Evolutionary conservation across 78 protist species (phyloP).

Genomic region (Planoprotostelium fungivorum): DNA sequence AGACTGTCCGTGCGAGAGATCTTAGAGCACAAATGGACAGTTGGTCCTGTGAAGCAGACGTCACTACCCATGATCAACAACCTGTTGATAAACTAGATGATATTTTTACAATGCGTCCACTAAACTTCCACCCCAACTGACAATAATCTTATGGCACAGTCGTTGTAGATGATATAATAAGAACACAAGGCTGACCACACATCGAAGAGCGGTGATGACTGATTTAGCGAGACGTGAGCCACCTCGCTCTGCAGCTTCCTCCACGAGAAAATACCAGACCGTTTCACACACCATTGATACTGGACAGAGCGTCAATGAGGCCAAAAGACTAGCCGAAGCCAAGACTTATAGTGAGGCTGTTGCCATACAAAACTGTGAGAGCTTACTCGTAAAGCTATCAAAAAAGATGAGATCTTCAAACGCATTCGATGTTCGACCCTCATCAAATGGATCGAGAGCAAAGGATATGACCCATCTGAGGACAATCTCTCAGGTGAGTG

Average conservation of each 20-base stretch:
- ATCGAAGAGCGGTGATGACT: too few species aligned
- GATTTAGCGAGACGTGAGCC: too few species aligned
- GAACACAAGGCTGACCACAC: too few species aligned
- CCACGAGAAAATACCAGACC: background rate
- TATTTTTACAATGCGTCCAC: too few species aligned
- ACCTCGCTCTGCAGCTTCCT: background rate
- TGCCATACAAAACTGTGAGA: background rate
- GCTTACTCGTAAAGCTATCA: background rate
- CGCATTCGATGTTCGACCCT: background rate
- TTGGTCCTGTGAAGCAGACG: too few species aligned
- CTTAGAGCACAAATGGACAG: background rate
- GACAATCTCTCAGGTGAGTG: background rate
- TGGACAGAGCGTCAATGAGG: background rate
- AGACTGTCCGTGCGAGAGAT: background rate
- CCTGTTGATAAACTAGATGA: too few species aligned
- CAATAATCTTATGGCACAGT: too few species aligned
- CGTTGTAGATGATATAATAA: too few species aligned
- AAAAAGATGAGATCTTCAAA: background rate
- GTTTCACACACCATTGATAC: background rate
- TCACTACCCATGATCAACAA: too few species aligned
- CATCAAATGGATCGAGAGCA: background rate
- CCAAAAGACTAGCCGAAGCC: background rate
- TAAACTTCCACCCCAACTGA: too few species aligned
- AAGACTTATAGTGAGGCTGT: background rate
- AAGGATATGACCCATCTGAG: background rate